Evolutionary conservation across 805 yeast species (phyloP), one percentile per base, ranked within the genome.

Genomic region (Groenewaldozyma tartarivorans): DNA sequence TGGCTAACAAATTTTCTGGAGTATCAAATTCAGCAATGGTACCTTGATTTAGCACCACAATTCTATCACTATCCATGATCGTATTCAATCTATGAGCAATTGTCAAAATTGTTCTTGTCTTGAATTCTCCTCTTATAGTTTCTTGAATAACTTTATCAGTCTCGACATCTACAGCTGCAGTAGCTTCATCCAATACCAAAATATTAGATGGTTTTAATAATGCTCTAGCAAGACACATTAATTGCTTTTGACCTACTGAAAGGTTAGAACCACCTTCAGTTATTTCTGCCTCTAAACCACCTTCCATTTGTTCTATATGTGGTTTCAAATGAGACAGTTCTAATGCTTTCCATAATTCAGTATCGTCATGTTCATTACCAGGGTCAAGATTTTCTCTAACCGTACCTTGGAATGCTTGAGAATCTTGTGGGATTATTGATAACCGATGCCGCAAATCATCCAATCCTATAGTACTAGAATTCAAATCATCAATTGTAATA

Each of bases 41-140:
- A 9, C 95, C 95, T 20, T 66, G 61, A 33, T 81, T 88, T 39
- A 85, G 63, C 1, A 81, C 85, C 42, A 84, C 61, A 18, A 85
- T 79, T 45, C 72, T 70, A 54, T 85, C 94, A 48, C 80, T 77
- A 53, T 84, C 92, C 74, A 83, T 62, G 38, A 84, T 76, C 0
- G 94, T 83, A 50, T 83, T 84, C 38, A 84, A 65, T 50, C 94
- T 71, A 57, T 84, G 95, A 0, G 95, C 95, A 53, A 84, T 85
- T 0, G 94, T 82, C 48, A 84, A 59, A 47, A 85, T 82, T 0
- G 94, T 85, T 50, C 79, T 71, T 42, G 79, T 74, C 30, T 61
- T 67, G 57, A 84, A 84, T 50, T 74, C 78, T 2, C 62, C 54
- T 43, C 90, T 67, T 38, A 84, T 82, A 0, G 94, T 83, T 48